Evolutionary conservation across 495 filamentous ascomycete species (phyloP).

Genomic region (Talaromyces thailandensis): DNA sequence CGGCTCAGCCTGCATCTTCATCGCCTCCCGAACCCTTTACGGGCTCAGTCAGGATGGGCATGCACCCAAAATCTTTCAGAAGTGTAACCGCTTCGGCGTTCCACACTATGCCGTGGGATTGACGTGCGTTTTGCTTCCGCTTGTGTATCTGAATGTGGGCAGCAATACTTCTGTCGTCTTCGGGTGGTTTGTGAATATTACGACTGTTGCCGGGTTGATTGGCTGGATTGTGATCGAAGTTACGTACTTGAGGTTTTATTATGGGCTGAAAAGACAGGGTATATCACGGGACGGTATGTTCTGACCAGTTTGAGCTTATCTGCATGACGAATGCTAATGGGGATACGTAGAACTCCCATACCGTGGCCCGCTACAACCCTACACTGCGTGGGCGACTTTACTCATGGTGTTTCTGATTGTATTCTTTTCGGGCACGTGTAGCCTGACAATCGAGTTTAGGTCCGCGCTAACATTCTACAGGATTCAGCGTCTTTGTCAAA

Average conservation of each 20-base stretch:
- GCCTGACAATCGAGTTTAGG: constrained; percentile 27
- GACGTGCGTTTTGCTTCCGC: constrained; percentile 51
- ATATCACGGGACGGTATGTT: constrained; percentile 38
- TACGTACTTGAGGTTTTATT: constrained; percentile 53
- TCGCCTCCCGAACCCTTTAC: constrained; percentile 64
- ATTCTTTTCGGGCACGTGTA: constrained; percentile 59
- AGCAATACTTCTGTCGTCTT: constrained; percentile 56
- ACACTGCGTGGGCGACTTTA: constrained; percentile 47
- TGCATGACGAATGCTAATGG: background rate
- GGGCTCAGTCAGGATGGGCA: constrained; percentile 58
- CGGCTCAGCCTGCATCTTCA: constrained; percentile 74
- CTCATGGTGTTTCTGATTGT: constrained; percentile 56
- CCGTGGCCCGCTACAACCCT: constrained; percentile 46
- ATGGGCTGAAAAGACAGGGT: constrained; percentile 45
- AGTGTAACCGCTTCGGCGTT: constrained; percentile 66
- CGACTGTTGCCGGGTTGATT: constrained; percentile 57
- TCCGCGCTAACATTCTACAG: background rate
- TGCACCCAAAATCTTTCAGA: constrained; percentile 52
- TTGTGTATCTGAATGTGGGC: constrained; percentile 73
- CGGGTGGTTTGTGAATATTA: constrained; percentile 51
- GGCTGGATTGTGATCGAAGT: constrained; percentile 54
- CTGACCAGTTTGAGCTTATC: background rate
- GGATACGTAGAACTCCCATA: constrained; percentile 1
- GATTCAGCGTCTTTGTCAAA: constrained; percentile 2
- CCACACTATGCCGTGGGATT: constrained; percentile 60